Evolutionary conservation across 2,329 filamentous ascomycete genomes (phyloP), one percentile per base, ranked within the genome.

Genomic region (Tolypocladium pustulatum): DNA sequence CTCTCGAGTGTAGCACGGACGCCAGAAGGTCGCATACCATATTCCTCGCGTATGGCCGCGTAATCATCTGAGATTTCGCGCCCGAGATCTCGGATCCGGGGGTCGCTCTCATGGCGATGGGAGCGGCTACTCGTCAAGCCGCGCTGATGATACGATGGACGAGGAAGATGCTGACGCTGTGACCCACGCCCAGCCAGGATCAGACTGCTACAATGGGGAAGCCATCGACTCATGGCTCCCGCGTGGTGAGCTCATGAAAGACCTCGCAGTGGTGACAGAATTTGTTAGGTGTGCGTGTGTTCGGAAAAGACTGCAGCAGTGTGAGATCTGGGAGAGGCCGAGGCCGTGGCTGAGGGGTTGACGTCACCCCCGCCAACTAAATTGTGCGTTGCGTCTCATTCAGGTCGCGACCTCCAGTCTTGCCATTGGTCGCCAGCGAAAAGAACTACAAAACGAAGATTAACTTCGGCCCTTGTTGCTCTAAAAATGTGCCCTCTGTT

Each of bases 31-130:
- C 20, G 57, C 64, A 40, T 67, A 79, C 78, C 73, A 61, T 81
- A 81, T 54, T 71, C 68, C 10, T 78, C 74, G 54, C 71, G 73
- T 41, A 80, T 69, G 15, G 65, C 61, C 25, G 78, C 77, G 65
- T 76, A 81, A 27, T 80, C 78, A 58, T 80, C 73, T 41, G 70
- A 69, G 55, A 81, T 78, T 60, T 73, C 63, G 8, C 6, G 60
- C n/a, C 36, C 58, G 12, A 57, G 38, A 25, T 57, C 34, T 30
- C 38, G 57, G 34, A 57, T 37, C 55, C 53, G 61, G 51, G 57
- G 32, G n/a, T 60, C 61, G 38, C 46, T 22, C 15, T 58, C 46
- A 40, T 53, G 57, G 32, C 25, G 41, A 25, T 2, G 51, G 10
- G 51, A 20, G 20, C n/a, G 25, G 57, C 12, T 34, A 52, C 20